Conservation (phyloP, 257 asterid species). For the Solanum medicagineum region DNA sequence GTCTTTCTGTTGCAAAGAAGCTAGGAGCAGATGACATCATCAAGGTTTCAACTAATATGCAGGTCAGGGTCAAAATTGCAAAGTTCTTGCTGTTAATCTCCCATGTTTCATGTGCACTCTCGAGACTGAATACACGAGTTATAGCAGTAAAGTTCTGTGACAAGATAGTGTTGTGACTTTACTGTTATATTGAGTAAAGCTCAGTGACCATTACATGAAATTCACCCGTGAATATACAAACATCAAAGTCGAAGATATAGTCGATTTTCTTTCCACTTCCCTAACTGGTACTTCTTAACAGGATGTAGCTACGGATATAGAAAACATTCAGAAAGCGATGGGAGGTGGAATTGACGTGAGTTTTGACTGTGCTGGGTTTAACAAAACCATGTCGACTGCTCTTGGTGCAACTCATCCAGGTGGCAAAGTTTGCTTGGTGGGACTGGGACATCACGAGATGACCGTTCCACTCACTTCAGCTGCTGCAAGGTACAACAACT, state of each 20-base stretch:
- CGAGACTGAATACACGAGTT: not conserved
- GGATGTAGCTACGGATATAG: constrained; percentile 63
- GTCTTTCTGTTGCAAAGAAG: constrained; percentile 63
- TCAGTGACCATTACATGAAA: not conserved
- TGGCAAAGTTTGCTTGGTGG: constrained; percentile 95
- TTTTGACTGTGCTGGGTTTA: constrained; percentile 83
- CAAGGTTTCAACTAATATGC: constrained; percentile 46
- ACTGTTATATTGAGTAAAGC: not conserved
- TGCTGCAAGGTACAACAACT: constrained; percentile 57
- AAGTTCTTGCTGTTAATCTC: not conserved
- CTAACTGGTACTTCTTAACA: constrained; percentile 6
- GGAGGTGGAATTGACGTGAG: constrained; percentile 39
- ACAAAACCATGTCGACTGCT: constrained; percentile 81
- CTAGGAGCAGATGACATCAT: constrained; percentile 72
- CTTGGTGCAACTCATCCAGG: constrained; percentile 72
- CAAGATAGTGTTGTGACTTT: not conserved
- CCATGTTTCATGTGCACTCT: not conserved
- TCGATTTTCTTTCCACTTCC: not conserved
- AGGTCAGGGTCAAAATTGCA: constrained; percentile 21
- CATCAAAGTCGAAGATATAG: not conserved
- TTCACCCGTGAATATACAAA: not conserved
- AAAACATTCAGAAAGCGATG: constrained; percentile 52
- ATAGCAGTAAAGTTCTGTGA: not conserved
- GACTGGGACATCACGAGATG: constrained; percentile 71
- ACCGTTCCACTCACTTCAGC: constrained; percentile 80